A percentile compares a stretch with the other conserved stretches of the same genome.
phyloP scores from a whole-genome alignment of 2,329 filamentous ascomycete genomes.

The Trichophyton verrucosum region DNA sequence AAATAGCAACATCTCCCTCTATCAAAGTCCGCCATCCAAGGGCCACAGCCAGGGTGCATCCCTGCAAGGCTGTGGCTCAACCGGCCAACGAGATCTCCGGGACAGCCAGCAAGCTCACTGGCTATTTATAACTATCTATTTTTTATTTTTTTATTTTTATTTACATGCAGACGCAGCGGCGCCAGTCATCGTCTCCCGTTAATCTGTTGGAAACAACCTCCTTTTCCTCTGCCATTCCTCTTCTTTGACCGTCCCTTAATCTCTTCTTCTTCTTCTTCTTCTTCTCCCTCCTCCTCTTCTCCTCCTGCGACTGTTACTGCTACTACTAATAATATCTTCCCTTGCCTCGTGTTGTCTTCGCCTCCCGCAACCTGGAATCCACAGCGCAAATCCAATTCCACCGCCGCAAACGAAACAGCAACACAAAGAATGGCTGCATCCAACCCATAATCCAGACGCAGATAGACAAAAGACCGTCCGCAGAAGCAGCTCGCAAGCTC shows the following conservation, averaged over 20 bases:
- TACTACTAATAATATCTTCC: not conserved
- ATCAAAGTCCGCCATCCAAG: not conserved
- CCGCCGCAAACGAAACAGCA: not conserved
- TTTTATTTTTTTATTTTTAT: not conserved
- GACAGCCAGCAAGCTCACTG: not conserved
- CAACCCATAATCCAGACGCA: not conserved
- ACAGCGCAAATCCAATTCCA: not conserved
- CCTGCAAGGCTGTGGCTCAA: not conserved
- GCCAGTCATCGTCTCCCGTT: not conserved
- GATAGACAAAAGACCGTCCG: not conserved
- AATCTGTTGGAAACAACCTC: not conserved
- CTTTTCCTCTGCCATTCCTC: not conserved
- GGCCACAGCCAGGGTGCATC: not conserved
- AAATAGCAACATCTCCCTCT: not conserved
- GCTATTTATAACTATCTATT: not conserved
- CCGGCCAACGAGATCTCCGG: not conserved
- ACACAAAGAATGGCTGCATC: not conserved
- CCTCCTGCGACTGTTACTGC: too few relatives aligned
- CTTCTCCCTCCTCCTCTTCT: not conserved
- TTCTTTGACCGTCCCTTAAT: not conserved
- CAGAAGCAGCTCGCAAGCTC: conserved; percentile 6
- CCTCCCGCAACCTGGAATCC: not conserved
- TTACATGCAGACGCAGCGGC: too few relatives aligned
- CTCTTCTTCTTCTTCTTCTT: not conserved
- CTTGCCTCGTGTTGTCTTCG: not conserved